phyloP scores from a whole-genome alignment of 116 monocot genomes.

The Phalaenopsis hybrid region DNA sequence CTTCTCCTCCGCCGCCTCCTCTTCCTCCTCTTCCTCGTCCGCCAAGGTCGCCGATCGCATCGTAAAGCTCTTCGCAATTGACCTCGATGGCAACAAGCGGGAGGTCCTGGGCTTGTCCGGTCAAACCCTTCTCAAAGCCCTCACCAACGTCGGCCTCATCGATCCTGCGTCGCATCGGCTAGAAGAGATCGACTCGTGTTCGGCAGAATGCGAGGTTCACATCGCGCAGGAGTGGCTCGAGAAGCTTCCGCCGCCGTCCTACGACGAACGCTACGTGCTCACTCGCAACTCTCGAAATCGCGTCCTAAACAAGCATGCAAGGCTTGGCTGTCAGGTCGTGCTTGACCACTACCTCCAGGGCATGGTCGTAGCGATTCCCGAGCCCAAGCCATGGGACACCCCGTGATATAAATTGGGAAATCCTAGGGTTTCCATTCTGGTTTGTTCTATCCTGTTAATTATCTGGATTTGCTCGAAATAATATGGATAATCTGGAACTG shows the following conservation, averaged over 20 bases:
- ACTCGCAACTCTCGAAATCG: conserved; percentile 64
- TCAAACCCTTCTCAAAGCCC: conserved; percentile 71
- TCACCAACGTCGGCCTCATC: conserved; percentile 59
- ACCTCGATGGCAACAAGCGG: conserved; percentile 49
- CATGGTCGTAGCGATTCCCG: conserved; percentile 90
- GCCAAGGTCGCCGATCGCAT: conserved; percentile 91
- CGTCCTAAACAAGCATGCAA: conserved; percentile 67
- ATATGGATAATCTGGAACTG: background rate
- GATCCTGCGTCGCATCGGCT: conserved; percentile 88
- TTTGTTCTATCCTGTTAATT: background rate
- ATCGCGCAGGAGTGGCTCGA: conserved; percentile 91
- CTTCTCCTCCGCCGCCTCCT: conserved; percentile 6
- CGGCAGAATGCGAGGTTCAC: conserved; percentile 90
- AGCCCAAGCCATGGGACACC: conserved; percentile 85
- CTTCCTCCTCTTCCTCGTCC: conserved; percentile 23
- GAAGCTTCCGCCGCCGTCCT: conserved; percentile 56
- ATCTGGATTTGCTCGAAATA: background rate
- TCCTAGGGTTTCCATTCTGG: background rate
- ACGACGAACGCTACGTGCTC: conserved; percentile 78
- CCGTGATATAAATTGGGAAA: conserved; percentile 27
- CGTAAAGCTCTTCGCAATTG: conserved; percentile 76
- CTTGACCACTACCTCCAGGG: conserved; percentile 60
- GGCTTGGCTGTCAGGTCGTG: conserved; percentile 87
- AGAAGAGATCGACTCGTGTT: conserved; percentile 95
- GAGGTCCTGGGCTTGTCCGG: conserved; percentile 75